Base-by-base conservation (phyloP, 78 protist genomes). In the Acrasis kona region DNA sequence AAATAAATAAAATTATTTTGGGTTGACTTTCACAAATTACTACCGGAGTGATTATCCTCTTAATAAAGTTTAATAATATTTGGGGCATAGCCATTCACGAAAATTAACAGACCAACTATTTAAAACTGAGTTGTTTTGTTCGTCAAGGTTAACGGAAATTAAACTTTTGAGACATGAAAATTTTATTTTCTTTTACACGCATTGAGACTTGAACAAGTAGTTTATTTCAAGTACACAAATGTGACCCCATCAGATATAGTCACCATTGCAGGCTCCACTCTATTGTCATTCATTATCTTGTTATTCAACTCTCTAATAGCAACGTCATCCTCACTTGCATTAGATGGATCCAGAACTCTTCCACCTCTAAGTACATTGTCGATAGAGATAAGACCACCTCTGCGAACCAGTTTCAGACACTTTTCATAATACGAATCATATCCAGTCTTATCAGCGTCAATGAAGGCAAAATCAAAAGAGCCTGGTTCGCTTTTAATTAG, bases 401-500 rank as follows among this genome's bases (percentile, higher is more conserved):
- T 74, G 36, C 89, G 34, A 40, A 87, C 80, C 10, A 87, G 28
- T 37, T 79, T 27, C 0, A 87, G 41, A n/a, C 70, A 41, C 4
- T 80, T 64, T 81, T 87, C 91, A 67, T 80, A 87, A 10, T 87
- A 87, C 19, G 32, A 10, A 19, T 70, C 85, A 58, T 87, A 85
- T 30, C 66, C 30, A 7, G 40, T 19, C 64, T 87, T 87, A 41
- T 87, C 89, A 28, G 91, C 91, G 78, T 87, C 91, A 27, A 87
- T 87, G 71, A 87, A 87, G n/a, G 78, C 38, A 1, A 84, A 86
- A 74, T 87, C 91, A 64, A 74, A 73, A 0, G 89, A 78, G 50
- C 84, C 89, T 10, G 7, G 39, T 61, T 78, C 69, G 31, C 79
- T 78, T 8, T 41, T 57, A n/a, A 79, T 31, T n/a, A 84, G 40